phyloP scores from a whole-genome alignment of 208 protist species.

The Leishmania tarentolae region DNA sequence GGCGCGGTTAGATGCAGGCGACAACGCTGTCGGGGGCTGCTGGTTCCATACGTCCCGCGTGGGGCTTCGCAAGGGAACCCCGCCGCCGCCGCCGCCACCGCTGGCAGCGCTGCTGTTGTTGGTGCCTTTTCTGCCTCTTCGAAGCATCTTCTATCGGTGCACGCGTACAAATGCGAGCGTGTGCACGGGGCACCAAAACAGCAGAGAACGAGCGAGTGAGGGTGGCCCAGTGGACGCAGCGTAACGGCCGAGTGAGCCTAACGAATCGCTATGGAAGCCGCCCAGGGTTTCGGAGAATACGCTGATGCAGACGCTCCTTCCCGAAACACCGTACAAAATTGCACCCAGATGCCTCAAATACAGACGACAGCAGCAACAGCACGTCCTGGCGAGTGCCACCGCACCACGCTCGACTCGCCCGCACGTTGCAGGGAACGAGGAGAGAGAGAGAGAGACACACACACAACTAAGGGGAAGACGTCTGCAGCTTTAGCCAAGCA shows the following conservation, averaged over 20 bases:
- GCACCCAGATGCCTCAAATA: not conserved
- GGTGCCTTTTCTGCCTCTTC: not conserved
- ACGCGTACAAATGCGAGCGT: too few species aligned
- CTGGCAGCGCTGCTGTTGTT: not conserved
- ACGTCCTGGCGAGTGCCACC: not conserved
- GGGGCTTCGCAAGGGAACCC: not conserved
- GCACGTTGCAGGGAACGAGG: not conserved
- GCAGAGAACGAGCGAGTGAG: not conserved
- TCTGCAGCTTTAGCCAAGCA: not conserved
- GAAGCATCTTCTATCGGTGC: not conserved
- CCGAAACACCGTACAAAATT: not conserved
- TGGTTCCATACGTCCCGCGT: slow-evolving; percentile 1
- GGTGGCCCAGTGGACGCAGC: too few species aligned
- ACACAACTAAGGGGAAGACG: not conserved
- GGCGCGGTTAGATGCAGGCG: not conserved
- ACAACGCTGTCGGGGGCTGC: not conserved
- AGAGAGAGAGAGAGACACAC: not conserved
- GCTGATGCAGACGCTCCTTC: not conserved
- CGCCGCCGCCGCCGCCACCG: not conserved
- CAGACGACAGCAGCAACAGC: not conserved
- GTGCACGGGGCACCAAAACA: not conserved
- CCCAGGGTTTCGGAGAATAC: not conserved
- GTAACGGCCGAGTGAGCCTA: too few species aligned
- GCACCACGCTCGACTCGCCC: not conserved
- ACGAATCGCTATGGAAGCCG: not conserved